Conservation (phyloP, 73 alveolate species). For the Stentor roeselii region DNA sequence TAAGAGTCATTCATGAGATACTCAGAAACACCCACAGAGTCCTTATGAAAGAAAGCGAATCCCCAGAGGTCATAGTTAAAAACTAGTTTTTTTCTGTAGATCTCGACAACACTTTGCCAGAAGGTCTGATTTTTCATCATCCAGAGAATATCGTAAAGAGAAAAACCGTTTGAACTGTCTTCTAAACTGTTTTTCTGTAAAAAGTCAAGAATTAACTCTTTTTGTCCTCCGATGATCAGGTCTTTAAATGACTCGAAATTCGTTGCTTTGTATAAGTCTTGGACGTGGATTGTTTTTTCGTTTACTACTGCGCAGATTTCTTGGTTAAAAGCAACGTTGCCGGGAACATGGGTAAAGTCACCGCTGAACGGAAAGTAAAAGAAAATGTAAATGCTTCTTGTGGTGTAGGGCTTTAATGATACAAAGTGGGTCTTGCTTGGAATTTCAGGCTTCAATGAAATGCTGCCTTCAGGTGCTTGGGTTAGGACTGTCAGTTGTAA, state of each 20-base stretch:
- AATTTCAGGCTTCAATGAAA: conserved; percentile 62
- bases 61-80: conserved; percentile 64
- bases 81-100: conserved; percentile 62
- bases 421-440: conserved; percentile 60
- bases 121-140: conserved; percentile 66
- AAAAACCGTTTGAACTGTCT: conserved; percentile 47
- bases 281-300: conserved; percentile 49
- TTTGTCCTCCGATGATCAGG: conserved; percentile 52
- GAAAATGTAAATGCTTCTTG: conserved; percentile 56
- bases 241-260: conserved; percentile 64
- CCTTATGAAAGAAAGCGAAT: conserved; percentile 79
- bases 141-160: conserved; percentile 49
- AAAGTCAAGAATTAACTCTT: conserved; percentile 62
- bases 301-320: conserved; percentile 73
- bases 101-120: conserved; percentile 57
- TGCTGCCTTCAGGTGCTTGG: conserved; percentile 91
- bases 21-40: conserved; percentile 66
- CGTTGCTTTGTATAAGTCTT: conserved; percentile 28
- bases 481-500: conserved; percentile 66
- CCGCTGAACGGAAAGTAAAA: conserved; percentile 94
- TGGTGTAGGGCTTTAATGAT: conserved; percentile 64
- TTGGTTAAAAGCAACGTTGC: conserved; percentile 70
- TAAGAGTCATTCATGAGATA: conserved; percentile 30
- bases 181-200: conserved; percentile 52
- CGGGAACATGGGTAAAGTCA: conserved; percentile 68